These are phyloP conservation scores for Alternaria hordeiaustralica DNA, from an alignment of 2,329 filamentous ascomycete genomes.

Conservation along the genomic window DNA sequence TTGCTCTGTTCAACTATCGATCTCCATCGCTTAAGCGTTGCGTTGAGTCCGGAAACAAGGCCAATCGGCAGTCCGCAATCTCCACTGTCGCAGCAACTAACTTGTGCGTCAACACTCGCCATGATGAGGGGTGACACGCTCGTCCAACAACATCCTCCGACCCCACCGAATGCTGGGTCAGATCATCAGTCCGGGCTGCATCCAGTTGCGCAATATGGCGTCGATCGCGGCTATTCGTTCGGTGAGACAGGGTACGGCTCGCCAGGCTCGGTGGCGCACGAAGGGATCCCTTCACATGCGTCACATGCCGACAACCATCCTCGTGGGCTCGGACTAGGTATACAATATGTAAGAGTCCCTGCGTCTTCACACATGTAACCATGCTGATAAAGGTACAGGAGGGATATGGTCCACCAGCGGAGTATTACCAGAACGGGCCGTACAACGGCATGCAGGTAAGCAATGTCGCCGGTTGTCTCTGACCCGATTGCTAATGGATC, in stretches of 20 bases:
- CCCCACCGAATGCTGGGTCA: conserved; percentile 39
- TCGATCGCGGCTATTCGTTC: conserved; percentile 46
- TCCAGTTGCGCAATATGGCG: conserved; percentile 53
- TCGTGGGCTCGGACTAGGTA: conserved; percentile 33
- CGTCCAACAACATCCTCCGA: conserved; percentile 46
- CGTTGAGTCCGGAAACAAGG: conserved; percentile 14
- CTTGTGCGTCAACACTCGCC: conserved; percentile 17
- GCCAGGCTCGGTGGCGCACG: conserved; percentile 33
- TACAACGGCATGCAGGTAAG: conserved; percentile 36
- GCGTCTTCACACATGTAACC: background rate
- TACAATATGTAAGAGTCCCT: conserved; percentile 41
- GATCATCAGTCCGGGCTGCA: conserved; percentile 49
- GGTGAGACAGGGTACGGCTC: conserved; percentile 43
- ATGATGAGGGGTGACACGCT: conserved; percentile 45
- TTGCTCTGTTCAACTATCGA: conserved; percentile 1
- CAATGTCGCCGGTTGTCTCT: background rate
- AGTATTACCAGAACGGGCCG: conserved; percentile 38
- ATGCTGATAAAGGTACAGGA: conserved; percentile 39
- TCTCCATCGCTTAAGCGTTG: conserved; percentile 12
- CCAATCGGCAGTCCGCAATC: conserved; percentile 6
- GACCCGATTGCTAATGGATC: conserved; percentile 22
- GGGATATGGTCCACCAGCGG: conserved; percentile 35
- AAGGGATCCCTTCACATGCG: conserved; percentile 36
- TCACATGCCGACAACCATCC: conserved; percentile 34
- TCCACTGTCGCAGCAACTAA: conserved; percentile 12